These are phyloP conservation scores for Trichoderma sp. DNA, from an alignment of 2,329 filamentous ascomycete species.

Conservation along the genomic window DNA sequence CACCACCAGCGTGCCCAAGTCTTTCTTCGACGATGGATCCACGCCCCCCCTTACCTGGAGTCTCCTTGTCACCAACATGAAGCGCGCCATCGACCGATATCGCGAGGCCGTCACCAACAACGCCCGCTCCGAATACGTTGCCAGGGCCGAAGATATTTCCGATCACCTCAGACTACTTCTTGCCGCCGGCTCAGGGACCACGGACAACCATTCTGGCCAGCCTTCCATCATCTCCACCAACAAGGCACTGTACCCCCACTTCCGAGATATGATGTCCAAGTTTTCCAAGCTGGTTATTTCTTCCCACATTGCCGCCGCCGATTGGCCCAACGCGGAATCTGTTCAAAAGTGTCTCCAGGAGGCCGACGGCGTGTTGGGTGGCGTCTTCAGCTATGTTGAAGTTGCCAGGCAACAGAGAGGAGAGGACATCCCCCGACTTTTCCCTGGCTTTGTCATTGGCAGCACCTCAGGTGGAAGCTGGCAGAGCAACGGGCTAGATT, in stretches of 20 bases:
- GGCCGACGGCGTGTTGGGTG: slow-evolving; percentile 91
- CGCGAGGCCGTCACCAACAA: slow-evolving; percentile 82
- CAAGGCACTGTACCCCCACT: slow-evolving; percentile 94
- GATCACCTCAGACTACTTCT: slow-evolving; percentile 90
- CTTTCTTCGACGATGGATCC: slow-evolving; percentile 88
- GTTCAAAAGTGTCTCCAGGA: slow-evolving; percentile 94
- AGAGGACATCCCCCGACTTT: slow-evolving; percentile 87
- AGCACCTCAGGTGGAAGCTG: slow-evolving; percentile 83
- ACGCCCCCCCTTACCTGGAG: slow-evolving; percentile 83
- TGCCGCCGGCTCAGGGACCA: slow-evolving; percentile 94
- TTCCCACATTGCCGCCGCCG: slow-evolving; percentile 93
- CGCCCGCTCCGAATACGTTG: slow-evolving; percentile 85
- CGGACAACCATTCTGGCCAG: slow-evolving; percentile 97
- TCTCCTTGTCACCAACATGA: slow-evolving; percentile 88
- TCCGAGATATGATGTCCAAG: slow-evolving; percentile 98
- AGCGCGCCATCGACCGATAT: slow-evolving; percentile 83
- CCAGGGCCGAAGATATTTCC: slow-evolving; percentile 94
- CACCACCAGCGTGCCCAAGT: slow-evolving; percentile 65
- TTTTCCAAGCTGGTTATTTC: slow-evolving; percentile 99
- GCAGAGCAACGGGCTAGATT: slow-evolving; percentile 67
- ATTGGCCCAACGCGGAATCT: slow-evolving; percentile 92
- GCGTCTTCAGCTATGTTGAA: slow-evolving; percentile 94
- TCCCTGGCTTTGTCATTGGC: slow-evolving; percentile 89
- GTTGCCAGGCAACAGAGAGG: slow-evolving; percentile 90
- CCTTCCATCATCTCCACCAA: slow-evolving; percentile 99